Conservation (phyloP, 208 protist species). For the Strigomonas galati region DNA sequence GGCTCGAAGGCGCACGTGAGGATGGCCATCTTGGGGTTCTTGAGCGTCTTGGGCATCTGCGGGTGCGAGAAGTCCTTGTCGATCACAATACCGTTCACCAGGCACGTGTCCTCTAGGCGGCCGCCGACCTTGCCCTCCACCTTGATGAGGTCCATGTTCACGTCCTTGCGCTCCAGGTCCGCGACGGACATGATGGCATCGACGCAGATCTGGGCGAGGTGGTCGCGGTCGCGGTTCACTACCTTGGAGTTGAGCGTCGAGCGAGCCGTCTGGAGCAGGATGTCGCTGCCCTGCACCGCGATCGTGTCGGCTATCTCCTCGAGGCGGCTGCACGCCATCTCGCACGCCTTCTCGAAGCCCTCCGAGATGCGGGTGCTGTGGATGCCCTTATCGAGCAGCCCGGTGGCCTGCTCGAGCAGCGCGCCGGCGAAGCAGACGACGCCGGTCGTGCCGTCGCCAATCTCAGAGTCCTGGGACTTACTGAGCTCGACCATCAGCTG, state of each 20-base stretch:
- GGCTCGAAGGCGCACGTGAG: conserved; percentile 99
- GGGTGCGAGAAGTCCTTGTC: conserved; percentile 99
- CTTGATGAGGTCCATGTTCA: conserved; percentile 99
- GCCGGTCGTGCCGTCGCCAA: conserved; percentile 99
- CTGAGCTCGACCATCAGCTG: conserved; percentile 99
- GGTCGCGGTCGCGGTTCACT: conserved; percentile 95
- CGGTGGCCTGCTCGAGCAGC: conserved; percentile 97
- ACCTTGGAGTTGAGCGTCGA: conserved; percentile 99
- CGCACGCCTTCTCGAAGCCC: conserved; percentile 97
- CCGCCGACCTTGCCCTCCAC: conserved; percentile 97
- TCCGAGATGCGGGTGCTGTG: conserved; percentile 99
- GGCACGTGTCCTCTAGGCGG: conserved; percentile 96
- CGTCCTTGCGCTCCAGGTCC: conserved; percentile 98
- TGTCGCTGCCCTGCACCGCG: conserved; percentile 63
- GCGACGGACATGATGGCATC: conserved; percentile 98
- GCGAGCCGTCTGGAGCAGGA: conserved; percentile 96
- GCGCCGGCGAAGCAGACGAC: conserved; percentile 99
- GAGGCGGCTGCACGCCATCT: conserved; percentile 94
- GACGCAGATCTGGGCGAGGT: conserved; percentile 98
- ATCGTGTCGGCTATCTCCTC: conserved; percentile 89
- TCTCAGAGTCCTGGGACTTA: conserved; percentile 99
- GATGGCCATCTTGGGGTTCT: conserved; percentile 99
- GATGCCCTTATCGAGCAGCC: conserved; percentile 97
- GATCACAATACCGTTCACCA: conserved; percentile 98
- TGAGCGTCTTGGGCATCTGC: conserved; percentile 95